Evolutionary conservation across 1,139 yeast genomes (phyloP).

Genomic region (Geotrichum klebahnii): DNA sequence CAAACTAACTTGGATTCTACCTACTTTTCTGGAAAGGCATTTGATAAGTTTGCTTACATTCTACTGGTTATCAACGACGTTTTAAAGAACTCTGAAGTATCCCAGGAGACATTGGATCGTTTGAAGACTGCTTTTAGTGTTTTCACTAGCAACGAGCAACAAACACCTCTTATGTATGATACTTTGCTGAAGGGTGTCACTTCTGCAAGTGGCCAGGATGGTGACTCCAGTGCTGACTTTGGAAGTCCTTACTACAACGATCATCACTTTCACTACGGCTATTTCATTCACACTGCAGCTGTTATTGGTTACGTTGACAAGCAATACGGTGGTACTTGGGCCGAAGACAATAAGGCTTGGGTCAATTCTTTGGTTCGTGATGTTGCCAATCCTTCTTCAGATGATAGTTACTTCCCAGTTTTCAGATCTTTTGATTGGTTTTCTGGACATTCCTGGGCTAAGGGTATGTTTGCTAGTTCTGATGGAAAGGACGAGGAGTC

Average conservation of each 20-base stretch:
- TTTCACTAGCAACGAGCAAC: slow-evolving; percentile 51
- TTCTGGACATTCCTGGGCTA: slow-evolving; percentile 78
- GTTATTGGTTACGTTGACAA: slow-evolving; percentile 59
- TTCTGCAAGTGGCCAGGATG: slow-evolving; percentile 46
- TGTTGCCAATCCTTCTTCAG: slow-evolving; percentile 57
- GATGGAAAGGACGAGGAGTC: slow-evolving; percentile 78
- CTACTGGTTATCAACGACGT: slow-evolving; percentile 53
- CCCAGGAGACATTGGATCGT: slow-evolving; percentile 42
- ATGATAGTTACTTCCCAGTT: slow-evolving; percentile 61
- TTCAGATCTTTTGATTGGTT: slow-evolving; percentile 73
- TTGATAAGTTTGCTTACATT: slow-evolving; percentile 71
- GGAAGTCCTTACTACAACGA: slow-evolving; percentile 68
- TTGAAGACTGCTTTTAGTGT: slow-evolving; percentile 53
- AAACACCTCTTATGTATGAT: slow-evolving; percentile 63
- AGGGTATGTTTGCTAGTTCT: slow-evolving; percentile 61
- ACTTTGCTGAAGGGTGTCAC: slow-evolving; percentile 62
- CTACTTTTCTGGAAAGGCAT: slow-evolving; percentile 65
- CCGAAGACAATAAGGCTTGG: slow-evolving; percentile 54
- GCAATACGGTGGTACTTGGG: slow-evolving; percentile 62
- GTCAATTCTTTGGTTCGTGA: slow-evolving; percentile 61
- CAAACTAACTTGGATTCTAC: slow-evolving; percentile 52
- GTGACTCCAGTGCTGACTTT: slow-evolving; percentile 51
- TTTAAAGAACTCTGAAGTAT: slow-evolving; percentile 23
- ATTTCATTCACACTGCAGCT: slow-evolving; percentile 69
- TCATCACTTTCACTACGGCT: slow-evolving; percentile 75